These are phyloP conservation scores for Asterionellopsis glacialis DNA, from an alignment of 108 stramenopile genomes.

Conservation along the genomic window DNA sequence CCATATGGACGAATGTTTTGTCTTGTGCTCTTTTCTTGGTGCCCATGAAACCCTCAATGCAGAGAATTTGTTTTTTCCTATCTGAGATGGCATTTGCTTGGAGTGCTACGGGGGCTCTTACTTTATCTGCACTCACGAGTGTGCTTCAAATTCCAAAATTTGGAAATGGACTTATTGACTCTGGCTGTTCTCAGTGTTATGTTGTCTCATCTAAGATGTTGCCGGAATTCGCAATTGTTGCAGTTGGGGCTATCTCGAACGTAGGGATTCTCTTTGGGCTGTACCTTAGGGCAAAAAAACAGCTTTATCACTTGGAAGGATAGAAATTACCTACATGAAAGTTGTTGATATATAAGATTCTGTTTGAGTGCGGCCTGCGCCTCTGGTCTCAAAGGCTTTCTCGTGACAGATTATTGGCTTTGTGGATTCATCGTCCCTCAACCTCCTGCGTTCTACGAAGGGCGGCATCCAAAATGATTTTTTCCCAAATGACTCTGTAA, in stretches of 20 bases:
- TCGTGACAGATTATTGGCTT: too few relatives aligned
- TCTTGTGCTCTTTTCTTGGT: slow-evolving; percentile 51
- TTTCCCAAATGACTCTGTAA: too few relatives aligned
- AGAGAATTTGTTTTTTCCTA: slow-evolving; percentile 54
- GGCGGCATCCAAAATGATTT: too few relatives aligned
- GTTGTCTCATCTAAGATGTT: slow-evolving; percentile 15
- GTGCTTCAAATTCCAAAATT: slow-evolving; percentile 32
- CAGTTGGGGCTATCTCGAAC: slow-evolving; percentile 13
- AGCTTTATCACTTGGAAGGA: slow-evolving; percentile 1
- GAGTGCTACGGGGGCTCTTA: slow-evolving; percentile 75
- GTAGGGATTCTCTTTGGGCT: slow-evolving; percentile 16
- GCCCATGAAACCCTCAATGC: slow-evolving; percentile 40
- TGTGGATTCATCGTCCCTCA: too few relatives aligned
- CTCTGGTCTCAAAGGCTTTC: too few relatives aligned
- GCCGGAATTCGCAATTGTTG: slow-evolving; percentile 15
- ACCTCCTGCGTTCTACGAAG: too few relatives aligned
- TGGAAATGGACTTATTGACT: slow-evolving; percentile 30
- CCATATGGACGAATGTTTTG: slow-evolving; percentile 47
- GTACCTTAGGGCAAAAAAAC: slow-evolving; percentile 14
- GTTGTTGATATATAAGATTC: too few relatives aligned
- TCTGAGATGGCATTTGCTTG: slow-evolving; percentile 74
- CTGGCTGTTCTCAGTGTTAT: slow-evolving; percentile 24
- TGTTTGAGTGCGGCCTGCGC: too few relatives aligned
- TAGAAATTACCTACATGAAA: too few relatives aligned
- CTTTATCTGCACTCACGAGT: slow-evolving; percentile 28